Evolutionary conservation across 192 early-diverging fungal genomes (phyloP), one percentile per base, ranked within the genome.

Genomic region (Backusella sp.): DNA sequence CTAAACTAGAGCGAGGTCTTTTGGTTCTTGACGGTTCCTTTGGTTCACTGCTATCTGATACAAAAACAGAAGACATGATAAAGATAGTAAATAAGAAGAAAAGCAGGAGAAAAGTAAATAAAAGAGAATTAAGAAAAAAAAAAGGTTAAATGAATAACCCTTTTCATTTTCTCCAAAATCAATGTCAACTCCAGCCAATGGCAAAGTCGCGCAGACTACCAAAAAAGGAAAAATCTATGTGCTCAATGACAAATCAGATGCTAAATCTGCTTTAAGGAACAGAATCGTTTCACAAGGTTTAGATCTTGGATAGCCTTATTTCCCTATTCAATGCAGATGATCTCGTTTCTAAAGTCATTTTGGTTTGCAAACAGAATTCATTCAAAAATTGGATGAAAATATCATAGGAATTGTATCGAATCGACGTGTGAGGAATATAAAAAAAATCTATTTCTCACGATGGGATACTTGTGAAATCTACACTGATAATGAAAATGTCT

Each of bases 1-100:
- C 79, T 32, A 80, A 68, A 68, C 79, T 80, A 32, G 79, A 80
- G 11, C 79, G 68, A 39, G 79, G 79, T 49, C 79, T 49, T 66
- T 80, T 80, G 12, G 79, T 72, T 39, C 76, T 71, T 42, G 72
- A 73, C 34, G 74, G 70, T 28, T 80, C 79, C 26, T 67, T 36
- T 17, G 68, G 68, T 37, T 49, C 67, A 17, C 26, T 76, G 34
- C n/a, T 76, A 34, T 76, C 67, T 14, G 66, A 42, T n/a, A 53
- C 19, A 11, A 73, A 59, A 28, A 62, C 52, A 73, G 66, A 65
- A 75, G 66, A 66, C 74, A 75, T 75, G 46, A 49, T 74, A 56
- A 12, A 59, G 23, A 6, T 6, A 23, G 12, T 21, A 53, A 59
- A 59, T 21, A 26, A 59, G 11, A 59, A 59, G 53, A 59, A 26